Evolutionary conservation across 1,284 basidiomycete species (phyloP).

Genomic region (Mycosarcoma mackinlayi): DNA sequence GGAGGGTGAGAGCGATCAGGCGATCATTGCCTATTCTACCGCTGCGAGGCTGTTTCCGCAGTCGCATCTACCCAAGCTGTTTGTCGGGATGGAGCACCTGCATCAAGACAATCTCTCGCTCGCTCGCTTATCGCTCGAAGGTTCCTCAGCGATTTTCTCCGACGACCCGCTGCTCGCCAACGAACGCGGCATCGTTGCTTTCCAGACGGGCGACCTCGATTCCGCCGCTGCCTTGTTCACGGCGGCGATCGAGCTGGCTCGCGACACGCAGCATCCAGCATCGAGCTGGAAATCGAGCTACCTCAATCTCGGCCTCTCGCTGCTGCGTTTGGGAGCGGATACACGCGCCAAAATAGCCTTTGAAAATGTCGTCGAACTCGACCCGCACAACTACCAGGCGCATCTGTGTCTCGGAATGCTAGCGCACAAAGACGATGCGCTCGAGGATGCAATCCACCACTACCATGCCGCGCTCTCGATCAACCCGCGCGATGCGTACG

Average conservation of each 20-base stretch:
- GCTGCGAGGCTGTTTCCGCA: constrained; percentile 92
- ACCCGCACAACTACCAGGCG: constrained; percentile 56
- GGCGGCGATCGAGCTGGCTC: constrained; percentile 72
- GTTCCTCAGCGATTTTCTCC: constrained; percentile 81
- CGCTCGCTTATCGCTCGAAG: constrained; percentile 86
- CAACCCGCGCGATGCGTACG: constrained; percentile 47
- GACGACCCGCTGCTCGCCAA: constrained; percentile 89
- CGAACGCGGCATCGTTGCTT: constrained; percentile 91
- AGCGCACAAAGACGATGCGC: constrained; percentile 48
- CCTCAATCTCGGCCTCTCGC: constrained; percentile 70
- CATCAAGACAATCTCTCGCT: constrained; percentile 83
- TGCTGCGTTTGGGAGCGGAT: constrained; percentile 33
- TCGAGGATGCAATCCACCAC: constrained; percentile 58
- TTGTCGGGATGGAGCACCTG: constrained; percentile 98
- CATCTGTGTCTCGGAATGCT: constrained; percentile 60
- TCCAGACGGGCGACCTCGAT: constrained; percentile 80
- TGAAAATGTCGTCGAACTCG: constrained; percentile 53
- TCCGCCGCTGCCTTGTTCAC: constrained; percentile 73
- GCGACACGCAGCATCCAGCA: constrained; percentile 82
- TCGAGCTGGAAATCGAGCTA: constrained; percentile 86
- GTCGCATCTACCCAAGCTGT: constrained; percentile 91
- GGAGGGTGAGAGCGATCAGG: constrained; percentile 96
- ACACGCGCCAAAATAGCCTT: constrained; percentile 43
- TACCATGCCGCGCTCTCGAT: constrained; percentile 59
- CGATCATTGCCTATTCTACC: constrained; percentile 96